phyloP scores from a whole-genome alignment of 805 yeast genomes.

The Naumovozyma castellii region DNA sequence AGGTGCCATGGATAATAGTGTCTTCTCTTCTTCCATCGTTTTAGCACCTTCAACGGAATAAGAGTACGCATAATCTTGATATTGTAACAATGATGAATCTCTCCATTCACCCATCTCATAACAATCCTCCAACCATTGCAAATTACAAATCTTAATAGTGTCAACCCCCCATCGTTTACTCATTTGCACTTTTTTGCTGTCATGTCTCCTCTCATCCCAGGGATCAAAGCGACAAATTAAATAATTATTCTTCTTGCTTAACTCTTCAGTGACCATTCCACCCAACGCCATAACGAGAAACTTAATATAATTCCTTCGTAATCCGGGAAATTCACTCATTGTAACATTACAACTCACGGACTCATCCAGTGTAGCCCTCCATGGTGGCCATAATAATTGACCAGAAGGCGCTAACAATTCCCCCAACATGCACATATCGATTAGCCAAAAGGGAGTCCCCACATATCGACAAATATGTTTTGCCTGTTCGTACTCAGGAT shows the following conservation, averaged over 20 bases:
- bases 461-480: conserved; percentile 33
- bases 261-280: conserved; percentile 56
- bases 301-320: conserved; percentile 56
- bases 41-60: not conserved
- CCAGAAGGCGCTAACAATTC: conserved; percentile 35
- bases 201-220: conserved; percentile 2
- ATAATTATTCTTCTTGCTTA: conserved; percentile 56
- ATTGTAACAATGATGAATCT: not conserved
- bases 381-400: not conserved
- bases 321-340: conserved; percentile 74
- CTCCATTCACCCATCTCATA: conserved; percentile 20
- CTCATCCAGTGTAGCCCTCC: conserved; percentile 30
- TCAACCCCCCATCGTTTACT: conserved; percentile 30
- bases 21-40: too few relatives aligned
- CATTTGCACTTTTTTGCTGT: conserved; percentile 68
- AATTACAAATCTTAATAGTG: conserved; percentile 47
- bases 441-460: conserved; percentile 69
- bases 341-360: conserved; percentile 45
- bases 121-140: conserved; percentile 79
- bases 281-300: conserved; percentile 37
- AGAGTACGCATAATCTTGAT: not conserved
- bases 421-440: conserved; percentile 46
- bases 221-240: conserved; percentile 44
- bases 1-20: not conserved
- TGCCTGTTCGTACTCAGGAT: conserved; percentile 28